These are phyloP conservation scores for Beta macrorhiza DNA, from an alignment of 179 eudicot genomes.

Conservation along the genomic window DNA sequence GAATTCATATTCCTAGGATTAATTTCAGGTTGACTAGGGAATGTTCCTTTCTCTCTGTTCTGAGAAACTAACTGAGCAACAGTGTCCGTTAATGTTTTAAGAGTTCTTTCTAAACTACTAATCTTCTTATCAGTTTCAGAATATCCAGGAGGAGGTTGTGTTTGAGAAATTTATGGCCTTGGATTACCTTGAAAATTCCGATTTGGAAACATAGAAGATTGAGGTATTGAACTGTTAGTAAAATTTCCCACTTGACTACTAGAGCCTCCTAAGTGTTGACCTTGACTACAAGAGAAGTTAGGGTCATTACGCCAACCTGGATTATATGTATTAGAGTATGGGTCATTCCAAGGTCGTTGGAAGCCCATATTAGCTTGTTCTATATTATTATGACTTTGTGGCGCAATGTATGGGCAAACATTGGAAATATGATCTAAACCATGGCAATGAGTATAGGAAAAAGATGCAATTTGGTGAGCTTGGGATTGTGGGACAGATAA, in stretches of 20 bases:
- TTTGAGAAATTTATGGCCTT: background rate
- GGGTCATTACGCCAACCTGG: background rate
- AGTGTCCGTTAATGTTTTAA: background rate
- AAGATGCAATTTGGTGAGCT: background rate
- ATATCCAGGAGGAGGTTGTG: background rate
- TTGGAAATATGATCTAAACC: background rate
- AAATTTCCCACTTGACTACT: background rate
- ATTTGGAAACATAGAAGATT: background rate
- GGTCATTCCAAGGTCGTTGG: conserved; percentile 4
- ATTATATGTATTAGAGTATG: background rate
- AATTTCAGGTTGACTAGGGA: conserved; percentile 2
- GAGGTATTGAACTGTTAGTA: background rate
- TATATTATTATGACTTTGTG: background rate
- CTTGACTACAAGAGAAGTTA: background rate
- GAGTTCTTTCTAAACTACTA: background rate
- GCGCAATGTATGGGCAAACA: background rate
- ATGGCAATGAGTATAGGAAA: background rate
- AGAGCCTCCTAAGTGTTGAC: background rate
- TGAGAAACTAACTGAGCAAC: background rate
- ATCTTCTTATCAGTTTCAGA: background rate
- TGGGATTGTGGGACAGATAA: background rate
- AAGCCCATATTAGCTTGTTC: background rate
- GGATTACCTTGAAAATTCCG: background rate
- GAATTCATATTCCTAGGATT: background rate
- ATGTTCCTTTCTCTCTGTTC: background rate